Percentiles rank a stretch among this genome's conserved stretches.
These are phyloP conservation scores for Mycosphaerella sp. DNA, from an alignment of 2,329 filamentous ascomycete species.

Conservation along the genomic window DNA sequence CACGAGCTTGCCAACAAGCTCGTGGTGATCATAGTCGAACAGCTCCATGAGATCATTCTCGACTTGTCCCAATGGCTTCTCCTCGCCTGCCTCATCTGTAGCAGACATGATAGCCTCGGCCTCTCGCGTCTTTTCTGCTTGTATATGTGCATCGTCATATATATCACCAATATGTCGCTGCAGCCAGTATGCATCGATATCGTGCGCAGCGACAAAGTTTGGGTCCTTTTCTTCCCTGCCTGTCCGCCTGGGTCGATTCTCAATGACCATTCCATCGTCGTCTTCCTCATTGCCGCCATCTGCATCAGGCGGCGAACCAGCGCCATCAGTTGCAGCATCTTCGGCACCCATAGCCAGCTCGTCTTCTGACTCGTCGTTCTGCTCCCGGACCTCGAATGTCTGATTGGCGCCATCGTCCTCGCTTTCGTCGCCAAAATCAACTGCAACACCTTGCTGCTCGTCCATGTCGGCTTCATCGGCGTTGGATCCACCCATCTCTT, in stretches of 20 bases:
- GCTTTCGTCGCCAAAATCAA: constrained; percentile 88
- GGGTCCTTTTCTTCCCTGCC: constrained; percentile 45
- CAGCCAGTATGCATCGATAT: constrained; percentile 96
- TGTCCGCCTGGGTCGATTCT: constrained; percentile 53
- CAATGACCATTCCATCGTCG: constrained; percentile 79
- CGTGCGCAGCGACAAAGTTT: constrained; percentile 67
- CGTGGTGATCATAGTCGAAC: constrained; percentile 94
- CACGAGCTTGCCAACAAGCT: constrained; percentile 84
- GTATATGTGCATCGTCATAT: constrained; percentile 85
- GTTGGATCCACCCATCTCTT: constrained; percentile 66
- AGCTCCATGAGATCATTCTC: constrained; percentile 98
- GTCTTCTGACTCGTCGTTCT: constrained; percentile 70
- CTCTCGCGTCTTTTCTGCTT: constrained; percentile 84
- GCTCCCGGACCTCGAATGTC: constrained; percentile 79
- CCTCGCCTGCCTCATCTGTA: constrained; percentile 63
- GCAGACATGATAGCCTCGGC: constrained; percentile 78
- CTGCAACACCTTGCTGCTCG: constrained; percentile 91
- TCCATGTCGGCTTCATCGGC: constrained; percentile 72
- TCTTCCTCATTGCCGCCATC: constrained; percentile 52
- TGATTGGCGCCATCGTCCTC: constrained; percentile 72
- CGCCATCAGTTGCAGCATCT: constrained; percentile 40
- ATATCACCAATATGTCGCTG: constrained; percentile 84
- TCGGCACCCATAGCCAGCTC: constrained; percentile 42
- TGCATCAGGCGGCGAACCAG: constrained; percentile 40
- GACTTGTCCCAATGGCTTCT: constrained; percentile 81